Percentiles rank a stretch among this genome's conserved stretches.
phyloP scores from a whole-genome alignment of 208 protist species.

The Novymonas esmeraldas region DNA sequence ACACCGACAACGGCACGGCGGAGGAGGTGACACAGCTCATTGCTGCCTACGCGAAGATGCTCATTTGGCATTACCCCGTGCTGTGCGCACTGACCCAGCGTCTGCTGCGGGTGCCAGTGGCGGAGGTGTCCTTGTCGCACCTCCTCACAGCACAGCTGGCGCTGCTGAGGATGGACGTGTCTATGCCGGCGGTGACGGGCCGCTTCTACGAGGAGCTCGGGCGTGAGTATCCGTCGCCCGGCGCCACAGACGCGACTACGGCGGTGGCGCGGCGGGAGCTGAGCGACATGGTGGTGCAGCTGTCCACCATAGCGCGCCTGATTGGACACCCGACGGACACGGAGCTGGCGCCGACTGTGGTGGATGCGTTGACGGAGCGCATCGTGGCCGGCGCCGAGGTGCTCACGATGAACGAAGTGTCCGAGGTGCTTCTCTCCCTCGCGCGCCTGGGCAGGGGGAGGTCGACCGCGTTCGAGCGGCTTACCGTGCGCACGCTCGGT shows the following conservation, averaged over 20 bases:
- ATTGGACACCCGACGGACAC: background rate
- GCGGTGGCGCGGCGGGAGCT: background rate
- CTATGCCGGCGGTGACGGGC: constrained; percentile 31
- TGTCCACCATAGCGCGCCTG: constrained; percentile 45
- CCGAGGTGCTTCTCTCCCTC: constrained; percentile 74
- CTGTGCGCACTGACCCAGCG: constrained; percentile 63
- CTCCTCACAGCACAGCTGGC: constrained; percentile 63
- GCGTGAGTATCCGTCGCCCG: background rate
- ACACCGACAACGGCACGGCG: constrained; percentile 27
- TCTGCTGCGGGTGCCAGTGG: constrained; percentile 9
- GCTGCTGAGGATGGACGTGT: constrained; percentile 73
- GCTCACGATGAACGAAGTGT: constrained; percentile 45
- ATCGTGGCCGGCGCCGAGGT: constrained; percentile 7
- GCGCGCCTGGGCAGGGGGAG: constrained; percentile 37
- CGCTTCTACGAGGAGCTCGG: constrained; percentile 20
- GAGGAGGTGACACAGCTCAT: constrained; percentile 45
- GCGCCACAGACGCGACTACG: background rate
- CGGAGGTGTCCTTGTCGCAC: constrained; percentile 43
- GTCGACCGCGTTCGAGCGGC: constrained; percentile 17
- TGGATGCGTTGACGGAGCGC: constrained; percentile 3
- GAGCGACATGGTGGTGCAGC: constrained; percentile 35
- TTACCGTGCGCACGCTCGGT: constrained; percentile 57
- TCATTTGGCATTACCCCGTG: constrained; percentile 78
- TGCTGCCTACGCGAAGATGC: constrained; percentile 72
- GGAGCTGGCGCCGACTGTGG: background rate